Conservation (phyloP, 306 rosid species). For the Acacia confusa region DNA sequence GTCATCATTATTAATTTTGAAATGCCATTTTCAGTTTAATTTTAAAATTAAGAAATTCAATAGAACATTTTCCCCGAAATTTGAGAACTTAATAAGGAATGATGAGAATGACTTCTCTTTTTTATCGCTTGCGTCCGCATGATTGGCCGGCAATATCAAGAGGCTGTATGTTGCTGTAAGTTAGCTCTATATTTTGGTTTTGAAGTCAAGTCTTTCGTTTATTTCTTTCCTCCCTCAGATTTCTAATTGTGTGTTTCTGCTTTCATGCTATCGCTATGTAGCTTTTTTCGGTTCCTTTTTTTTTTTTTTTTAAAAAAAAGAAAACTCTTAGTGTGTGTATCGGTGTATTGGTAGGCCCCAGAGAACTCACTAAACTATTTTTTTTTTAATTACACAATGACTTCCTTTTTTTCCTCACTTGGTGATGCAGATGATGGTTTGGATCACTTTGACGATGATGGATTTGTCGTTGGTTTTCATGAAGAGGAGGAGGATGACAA, state of each 20-base stretch:
- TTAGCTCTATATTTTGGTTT: not conserved
- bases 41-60: not conserved
- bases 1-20: not conserved
- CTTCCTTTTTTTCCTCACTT: not conserved
- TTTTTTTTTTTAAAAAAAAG: no score
- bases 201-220: not conserved
- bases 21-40: not conserved
- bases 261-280: not conserved
- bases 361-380: not conserved
- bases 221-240: no score
- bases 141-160: not conserved
- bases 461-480: slow-evolving; percentile 34
- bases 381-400: not conserved
- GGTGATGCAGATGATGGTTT: slow-evolving; percentile 39
- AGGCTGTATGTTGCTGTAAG: not conserved
- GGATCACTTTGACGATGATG: slow-evolving; percentile 48
- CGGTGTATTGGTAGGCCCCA: not conserved
- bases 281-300: not conserved
- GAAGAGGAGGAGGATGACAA: slow-evolving; percentile 30
- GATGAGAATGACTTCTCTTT: not conserved
- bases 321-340: not conserved
- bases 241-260: no score
- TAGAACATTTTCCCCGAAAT: not conserved
- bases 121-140: not conserved
- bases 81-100: not conserved